A percentile compares a stretch with the other conserved stretches of the same genome.
phyloP scores from a whole-genome alignment of 345 rosid species.

The Garcia nutans region DNA sequence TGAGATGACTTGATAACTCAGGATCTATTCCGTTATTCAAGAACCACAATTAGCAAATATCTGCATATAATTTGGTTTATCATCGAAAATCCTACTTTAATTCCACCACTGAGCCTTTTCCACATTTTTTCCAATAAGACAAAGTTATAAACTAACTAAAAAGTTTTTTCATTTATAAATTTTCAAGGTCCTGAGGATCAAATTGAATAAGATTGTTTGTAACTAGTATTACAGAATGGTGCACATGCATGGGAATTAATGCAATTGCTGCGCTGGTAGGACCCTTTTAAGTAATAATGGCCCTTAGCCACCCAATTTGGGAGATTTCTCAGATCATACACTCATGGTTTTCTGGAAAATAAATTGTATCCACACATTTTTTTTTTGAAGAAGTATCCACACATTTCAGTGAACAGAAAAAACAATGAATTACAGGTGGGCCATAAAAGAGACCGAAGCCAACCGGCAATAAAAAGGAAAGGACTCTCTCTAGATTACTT shows the following conservation, averaged over 20 bases:
- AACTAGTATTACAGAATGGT: neutral
- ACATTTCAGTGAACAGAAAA: conserved; percentile 11
- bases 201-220: neutral
- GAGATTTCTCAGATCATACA: conserved; percentile 16
- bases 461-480: conserved; percentile 16
- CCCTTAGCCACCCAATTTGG: conserved; percentile 32
- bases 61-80: neutral
- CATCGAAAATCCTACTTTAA: neutral
- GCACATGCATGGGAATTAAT: conserved; percentile 6
- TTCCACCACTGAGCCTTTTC: neutral
- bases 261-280: conserved; percentile 6
- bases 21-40: too few species aligned
- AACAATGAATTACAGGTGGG: conserved; percentile 27
- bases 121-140: too few species aligned
- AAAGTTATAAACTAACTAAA: too few species aligned
- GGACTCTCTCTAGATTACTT: conserved; percentile 7
- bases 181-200: neutral
- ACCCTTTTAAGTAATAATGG: conserved; percentile 4
- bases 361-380: conserved; percentile 30
- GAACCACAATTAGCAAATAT: neutral
- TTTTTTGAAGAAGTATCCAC: too few species aligned
- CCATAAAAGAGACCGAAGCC: conserved; percentile 27
- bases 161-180: too few species aligned
- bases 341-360: neutral
- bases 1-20: neutral